Evolutionary conservation across 2,329 filamentous ascomycete species (phyloP).

Genomic region (Diplodia intermedia): DNA sequence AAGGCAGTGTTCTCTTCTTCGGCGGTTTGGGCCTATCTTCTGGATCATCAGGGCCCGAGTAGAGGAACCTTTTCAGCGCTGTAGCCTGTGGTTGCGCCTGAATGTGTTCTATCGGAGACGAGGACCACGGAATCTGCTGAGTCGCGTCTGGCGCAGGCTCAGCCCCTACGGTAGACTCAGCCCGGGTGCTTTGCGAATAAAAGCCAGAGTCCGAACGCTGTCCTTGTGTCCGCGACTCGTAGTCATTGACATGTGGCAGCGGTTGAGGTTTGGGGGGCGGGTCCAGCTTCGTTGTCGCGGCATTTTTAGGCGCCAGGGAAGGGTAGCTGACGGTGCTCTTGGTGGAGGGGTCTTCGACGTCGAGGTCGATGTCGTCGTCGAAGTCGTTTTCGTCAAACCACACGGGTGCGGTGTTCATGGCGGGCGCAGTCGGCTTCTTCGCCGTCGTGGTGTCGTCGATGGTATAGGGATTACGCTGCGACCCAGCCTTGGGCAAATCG

Average conservation of each 20-base stretch:
- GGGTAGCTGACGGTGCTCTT: constrained; percentile 54
- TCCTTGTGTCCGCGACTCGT: neutral
- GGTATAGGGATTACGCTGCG: constrained; percentile 1
- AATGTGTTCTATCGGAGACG: constrained; percentile 62
- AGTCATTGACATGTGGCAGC: neutral
- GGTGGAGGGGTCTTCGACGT: constrained; percentile 67
- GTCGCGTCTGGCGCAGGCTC: constrained; percentile 56
- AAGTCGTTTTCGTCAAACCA: constrained; percentile 83
- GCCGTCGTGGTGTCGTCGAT: constrained; percentile 38
- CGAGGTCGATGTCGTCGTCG: constrained; percentile 80
- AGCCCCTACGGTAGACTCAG: neutral
- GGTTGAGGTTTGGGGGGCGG: constrained; percentile 6
- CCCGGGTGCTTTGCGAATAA: constrained; percentile 36
- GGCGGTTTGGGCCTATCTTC: constrained; percentile 45
- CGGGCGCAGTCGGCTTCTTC: constrained; percentile 46
- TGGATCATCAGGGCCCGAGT: constrained; percentile 38
- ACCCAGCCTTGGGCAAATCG: constrained; percentile 22
- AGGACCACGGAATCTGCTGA: constrained; percentile 74
- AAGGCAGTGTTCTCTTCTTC: constrained; percentile 74
- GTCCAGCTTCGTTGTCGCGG: neutral
- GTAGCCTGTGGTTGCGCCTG: constrained; percentile 41
- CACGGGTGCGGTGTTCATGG: constrained; percentile 49
- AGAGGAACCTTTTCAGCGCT: constrained; percentile 20
- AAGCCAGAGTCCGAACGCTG: constrained; percentile 27
- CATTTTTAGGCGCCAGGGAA: constrained; percentile 40